A percentile compares a stretch with the other conserved stretches of the same genome.
phyloP scores from a whole-genome alignment of 1,284 basidiomycete species.

The Mycena sp. region DNA sequence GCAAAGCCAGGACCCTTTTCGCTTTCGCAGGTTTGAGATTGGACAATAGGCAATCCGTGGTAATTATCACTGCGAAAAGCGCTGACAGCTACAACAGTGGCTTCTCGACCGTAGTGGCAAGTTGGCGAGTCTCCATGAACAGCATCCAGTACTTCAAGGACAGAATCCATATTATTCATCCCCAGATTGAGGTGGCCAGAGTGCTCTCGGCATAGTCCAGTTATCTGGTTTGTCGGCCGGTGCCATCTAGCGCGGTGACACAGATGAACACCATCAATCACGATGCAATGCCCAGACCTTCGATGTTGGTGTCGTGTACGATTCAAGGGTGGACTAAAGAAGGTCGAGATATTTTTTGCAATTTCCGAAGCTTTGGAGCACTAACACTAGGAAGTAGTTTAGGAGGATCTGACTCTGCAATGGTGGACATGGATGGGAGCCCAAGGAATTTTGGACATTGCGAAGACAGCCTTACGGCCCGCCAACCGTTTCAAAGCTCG shows the following conservation, averaged over 20 bases:
- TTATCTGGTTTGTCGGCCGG: background rate
- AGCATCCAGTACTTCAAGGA: background rate
- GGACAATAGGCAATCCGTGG: background rate
- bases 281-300: too few species aligned
- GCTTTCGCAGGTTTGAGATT: background rate
- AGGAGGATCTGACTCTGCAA: background rate
- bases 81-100: background rate
- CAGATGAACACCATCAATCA: background rate
- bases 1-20: background rate
- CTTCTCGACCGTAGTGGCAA: background rate
- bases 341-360: background rate
- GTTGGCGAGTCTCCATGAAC: background rate
- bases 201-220: background rate
- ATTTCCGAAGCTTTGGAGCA: background rate
- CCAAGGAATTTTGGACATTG: background rate
- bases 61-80: background rate
- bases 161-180: background rate
- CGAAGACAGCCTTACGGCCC: background rate
- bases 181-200: background rate
- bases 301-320: too few species aligned
- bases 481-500: background rate
- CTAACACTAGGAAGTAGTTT: background rate
- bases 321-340: background rate
- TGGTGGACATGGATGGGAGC: background rate
- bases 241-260: background rate